A percentile compares a stretch with the other conserved stretches of the same genome.
Evolutionary conservation across 352 stramenopile genomes (phyloP).

Genomic region (Aphanomyces invadans): DNA sequence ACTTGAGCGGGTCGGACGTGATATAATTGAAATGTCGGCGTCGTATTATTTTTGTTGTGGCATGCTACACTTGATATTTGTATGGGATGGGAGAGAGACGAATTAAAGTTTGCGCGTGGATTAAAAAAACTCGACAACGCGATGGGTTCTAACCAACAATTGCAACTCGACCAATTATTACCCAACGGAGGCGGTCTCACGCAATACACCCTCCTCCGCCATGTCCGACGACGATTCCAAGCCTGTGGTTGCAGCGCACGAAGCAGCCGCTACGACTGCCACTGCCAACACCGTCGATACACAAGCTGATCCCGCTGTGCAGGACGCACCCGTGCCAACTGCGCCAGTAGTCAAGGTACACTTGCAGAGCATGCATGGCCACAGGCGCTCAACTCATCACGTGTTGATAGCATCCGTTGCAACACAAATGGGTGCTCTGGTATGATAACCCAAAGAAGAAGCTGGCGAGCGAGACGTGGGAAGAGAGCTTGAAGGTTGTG

Average conservation of each 20-base stretch:
- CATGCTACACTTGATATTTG: conserved; percentile 3
- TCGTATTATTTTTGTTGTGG: background rate
- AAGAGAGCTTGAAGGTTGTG: conserved; percentile 87
- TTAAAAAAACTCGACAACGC: background rate
- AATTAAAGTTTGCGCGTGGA: background rate
- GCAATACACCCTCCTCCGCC: background rate
- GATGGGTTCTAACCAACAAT: conserved; percentile 12
- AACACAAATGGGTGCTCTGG: conserved; percentile 84
- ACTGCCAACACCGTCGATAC: background rate
- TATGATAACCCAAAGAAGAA: conserved; percentile 88
- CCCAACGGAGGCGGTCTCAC: background rate
- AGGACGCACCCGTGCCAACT: background rate
- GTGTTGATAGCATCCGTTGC: conserved; percentile 57
- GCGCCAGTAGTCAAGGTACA: conserved; percentile 7
- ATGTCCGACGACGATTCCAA: conserved; percentile 16
- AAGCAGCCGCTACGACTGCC: background rate
- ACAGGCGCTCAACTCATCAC: background rate
- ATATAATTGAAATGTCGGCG: background rate
- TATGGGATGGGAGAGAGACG: background rate
- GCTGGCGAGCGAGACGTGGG: conserved; percentile 78
- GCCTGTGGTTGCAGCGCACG: background rate
- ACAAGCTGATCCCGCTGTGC: no score
- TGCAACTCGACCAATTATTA: conserved; percentile 22
- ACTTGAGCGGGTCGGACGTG: background rate
- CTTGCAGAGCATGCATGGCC: no score